phyloP scores from a whole-genome alignment of 2,329 filamentous ascomycete genomes.

The Xylariaceae sp. region DNA sequence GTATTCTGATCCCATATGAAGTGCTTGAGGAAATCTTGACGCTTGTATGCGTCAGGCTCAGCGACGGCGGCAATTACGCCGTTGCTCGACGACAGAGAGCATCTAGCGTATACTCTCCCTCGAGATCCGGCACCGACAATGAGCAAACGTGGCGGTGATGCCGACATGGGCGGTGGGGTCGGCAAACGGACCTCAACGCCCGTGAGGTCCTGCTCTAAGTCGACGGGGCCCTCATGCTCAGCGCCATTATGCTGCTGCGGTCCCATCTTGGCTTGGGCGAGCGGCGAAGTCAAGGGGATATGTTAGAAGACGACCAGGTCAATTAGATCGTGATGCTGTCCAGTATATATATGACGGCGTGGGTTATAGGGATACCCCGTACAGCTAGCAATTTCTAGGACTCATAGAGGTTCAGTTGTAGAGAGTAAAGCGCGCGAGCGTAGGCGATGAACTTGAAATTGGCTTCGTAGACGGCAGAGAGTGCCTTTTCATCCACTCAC shows the following conservation, averaged over 20 bases:
- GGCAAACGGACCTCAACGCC: conserved; percentile 32
- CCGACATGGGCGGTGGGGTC: conserved; percentile 44
- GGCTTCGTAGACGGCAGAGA: no score
- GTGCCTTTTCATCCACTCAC: no score
- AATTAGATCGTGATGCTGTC: no score
- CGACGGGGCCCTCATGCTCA: conserved; percentile 28
- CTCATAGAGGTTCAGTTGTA: no score
- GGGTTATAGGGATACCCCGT: no score
- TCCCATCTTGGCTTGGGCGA: no score
- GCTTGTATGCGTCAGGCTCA: conserved; percentile 77
- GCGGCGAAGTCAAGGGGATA: no score
- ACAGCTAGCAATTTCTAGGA: no score
- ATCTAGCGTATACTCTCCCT: conserved; percentile 70
- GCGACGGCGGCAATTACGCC: conserved; percentile 74
- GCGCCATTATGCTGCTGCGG: conserved; percentile 22
- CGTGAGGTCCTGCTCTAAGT: conserved; percentile 22
- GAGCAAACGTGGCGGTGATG: conserved; percentile 62
- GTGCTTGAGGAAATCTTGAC: conserved; percentile 63
- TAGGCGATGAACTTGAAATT: no score
- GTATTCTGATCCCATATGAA: conserved; percentile 65
- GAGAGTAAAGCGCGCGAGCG: no score
- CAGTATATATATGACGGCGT: no score
- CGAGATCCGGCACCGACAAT: conserved; percentile 82
- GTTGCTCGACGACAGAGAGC: conserved; percentile 61
- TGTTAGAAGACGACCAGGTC: no score